A percentile compares a stretch with the other conserved stretches of the same genome.
These are phyloP conservation scores for Ampelocalamus luodianensis DNA, from an alignment of 176 grass and related monocot species.

Conservation along the genomic window DNA sequence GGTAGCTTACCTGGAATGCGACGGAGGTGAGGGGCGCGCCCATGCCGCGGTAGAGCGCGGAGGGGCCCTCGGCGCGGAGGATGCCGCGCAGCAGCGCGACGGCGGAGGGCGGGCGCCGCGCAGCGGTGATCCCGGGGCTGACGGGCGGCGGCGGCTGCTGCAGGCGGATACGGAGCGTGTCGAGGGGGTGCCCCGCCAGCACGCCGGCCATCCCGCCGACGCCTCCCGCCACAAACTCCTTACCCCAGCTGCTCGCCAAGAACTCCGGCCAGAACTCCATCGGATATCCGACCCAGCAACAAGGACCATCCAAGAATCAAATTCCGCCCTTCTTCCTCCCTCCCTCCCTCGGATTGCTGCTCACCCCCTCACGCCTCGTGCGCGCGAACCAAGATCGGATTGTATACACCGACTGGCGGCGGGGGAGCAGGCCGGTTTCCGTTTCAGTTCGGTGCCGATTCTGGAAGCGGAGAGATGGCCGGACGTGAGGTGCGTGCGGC, in stretches of 20 bases:
- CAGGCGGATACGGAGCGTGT: slow-evolving; percentile 90
- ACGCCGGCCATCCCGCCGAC: slow-evolving; percentile 92
- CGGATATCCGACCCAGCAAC: neutral
- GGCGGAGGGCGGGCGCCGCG: slow-evolving; percentile 49
- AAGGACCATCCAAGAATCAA: slow-evolving; percentile 28
- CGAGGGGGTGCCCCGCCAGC: slow-evolving; percentile 82
- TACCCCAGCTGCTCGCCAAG: slow-evolving; percentile 77
- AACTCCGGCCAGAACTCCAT: slow-evolving; percentile 99
- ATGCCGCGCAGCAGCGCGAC: slow-evolving; percentile 67
- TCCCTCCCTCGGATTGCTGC: neutral
- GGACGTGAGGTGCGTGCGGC: neutral
- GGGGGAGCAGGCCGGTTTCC: too few relatives aligned
- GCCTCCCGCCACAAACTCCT: slow-evolving; percentile 85
- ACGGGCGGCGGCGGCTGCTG: slow-evolving; percentile 64
- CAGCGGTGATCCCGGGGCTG: slow-evolving; percentile 38
- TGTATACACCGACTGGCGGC: neutral
- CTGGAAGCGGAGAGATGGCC: neutral
- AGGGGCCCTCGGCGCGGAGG: slow-evolving; percentile 73
- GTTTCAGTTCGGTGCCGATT: neutral
- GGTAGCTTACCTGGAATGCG: slow-evolving; percentile 64
- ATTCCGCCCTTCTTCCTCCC: neutral
- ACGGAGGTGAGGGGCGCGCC: slow-evolving; percentile 82
- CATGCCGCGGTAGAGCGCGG: slow-evolving; percentile 97
- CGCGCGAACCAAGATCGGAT: neutral
- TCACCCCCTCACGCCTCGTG: neutral